These are phyloP conservation scores for Xylariaceae sp. DNA, from an alignment of 2,329 filamentous ascomycete species.

Conservation along the genomic window DNA sequence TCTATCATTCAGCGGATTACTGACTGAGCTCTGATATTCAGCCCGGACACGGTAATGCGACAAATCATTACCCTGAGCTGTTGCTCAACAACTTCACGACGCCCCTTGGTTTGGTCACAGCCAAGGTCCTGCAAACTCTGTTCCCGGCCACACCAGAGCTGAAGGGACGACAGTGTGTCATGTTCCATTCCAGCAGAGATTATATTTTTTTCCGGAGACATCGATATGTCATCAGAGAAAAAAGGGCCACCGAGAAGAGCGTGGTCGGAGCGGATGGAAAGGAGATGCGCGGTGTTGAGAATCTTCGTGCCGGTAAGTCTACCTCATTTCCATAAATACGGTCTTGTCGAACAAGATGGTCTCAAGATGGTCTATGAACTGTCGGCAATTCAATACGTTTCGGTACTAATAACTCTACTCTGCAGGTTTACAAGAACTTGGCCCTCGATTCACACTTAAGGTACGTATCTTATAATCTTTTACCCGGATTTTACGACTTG, in stretches of 20 bases:
- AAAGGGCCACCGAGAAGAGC: constrained; percentile 78
- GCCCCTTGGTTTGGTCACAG: constrained; percentile 80
- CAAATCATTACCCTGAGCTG: constrained; percentile 81
- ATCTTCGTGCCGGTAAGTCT: constrained; percentile 57
- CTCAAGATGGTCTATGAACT: too few species aligned
- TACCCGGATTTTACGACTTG: not conserved
- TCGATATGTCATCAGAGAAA: constrained; percentile 89
- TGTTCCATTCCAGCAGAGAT: constrained; percentile 84
- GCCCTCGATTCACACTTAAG: constrained; percentile 73
- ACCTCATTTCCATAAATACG: not conserved
- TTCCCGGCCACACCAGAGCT: constrained; percentile 81
- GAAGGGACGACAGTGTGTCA: constrained; percentile 81
- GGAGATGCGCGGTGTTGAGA: constrained; percentile 77
- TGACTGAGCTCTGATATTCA: not conserved
- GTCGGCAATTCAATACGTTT: too few species aligned
- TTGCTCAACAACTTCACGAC: constrained; percentile 93
- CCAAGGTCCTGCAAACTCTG: constrained; percentile 73
- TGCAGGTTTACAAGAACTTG: constrained; percentile 78
- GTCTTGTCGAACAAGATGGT: not conserved
- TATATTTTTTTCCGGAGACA: constrained; percentile 94
- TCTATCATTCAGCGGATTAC: not conserved
- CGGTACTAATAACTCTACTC: constrained; percentile 12
- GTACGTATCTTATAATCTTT: constrained; percentile 71
- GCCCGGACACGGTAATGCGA: constrained; percentile 82
- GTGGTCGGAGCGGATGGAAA: constrained; percentile 78